phyloP scores from a whole-genome alignment of 2,329 filamentous ascomycete genomes.

The Diaporthe sp. region DNA sequence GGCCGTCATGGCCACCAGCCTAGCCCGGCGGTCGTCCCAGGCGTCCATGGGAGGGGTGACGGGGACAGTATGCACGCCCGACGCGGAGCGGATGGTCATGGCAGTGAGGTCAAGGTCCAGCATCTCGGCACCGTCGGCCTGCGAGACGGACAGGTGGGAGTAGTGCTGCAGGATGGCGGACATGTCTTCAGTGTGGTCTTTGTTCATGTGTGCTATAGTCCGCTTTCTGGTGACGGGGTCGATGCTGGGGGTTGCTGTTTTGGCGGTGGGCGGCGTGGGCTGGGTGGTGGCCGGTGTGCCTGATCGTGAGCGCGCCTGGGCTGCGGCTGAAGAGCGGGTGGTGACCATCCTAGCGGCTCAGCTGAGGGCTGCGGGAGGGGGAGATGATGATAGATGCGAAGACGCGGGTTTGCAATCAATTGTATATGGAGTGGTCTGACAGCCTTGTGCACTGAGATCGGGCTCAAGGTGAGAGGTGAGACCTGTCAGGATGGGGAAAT shows the following conservation, averaged over 20 bases:
- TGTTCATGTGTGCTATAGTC: slow-evolving; percentile 88
- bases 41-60: slow-evolving; percentile 79
- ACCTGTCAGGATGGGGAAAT: too few species aligned
- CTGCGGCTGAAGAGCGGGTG: slow-evolving; percentile 36
- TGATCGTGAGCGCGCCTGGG: slow-evolving; percentile 31
- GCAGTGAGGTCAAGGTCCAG: slow-evolving; percentile 73
- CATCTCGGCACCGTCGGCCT: slow-evolving; percentile 61
- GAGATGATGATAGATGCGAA: neutral
- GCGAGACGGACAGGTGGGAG: slow-evolving; percentile 64
- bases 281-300: slow-evolving; percentile 13
- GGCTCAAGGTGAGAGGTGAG: neutral
- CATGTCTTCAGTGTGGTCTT: slow-evolving; percentile 82
- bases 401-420: neutral
- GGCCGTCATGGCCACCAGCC: slow-evolving; percentile 80
- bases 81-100: slow-evolving; percentile 71
- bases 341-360: slow-evolving; percentile 32
- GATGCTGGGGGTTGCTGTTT: neutral
- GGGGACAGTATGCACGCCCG: slow-evolving; percentile 66
- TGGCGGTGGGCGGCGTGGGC: neutral
- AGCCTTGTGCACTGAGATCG: neutral
- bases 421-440: neutral
- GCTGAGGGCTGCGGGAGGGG: neutral
- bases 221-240: slow-evolving; percentile 45
- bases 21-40: slow-evolving; percentile 76
- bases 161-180: slow-evolving; percentile 83